Base-by-base conservation (phyloP, 2,329 filamentous ascomycete species). In the Blastomyces parvus region DNA sequence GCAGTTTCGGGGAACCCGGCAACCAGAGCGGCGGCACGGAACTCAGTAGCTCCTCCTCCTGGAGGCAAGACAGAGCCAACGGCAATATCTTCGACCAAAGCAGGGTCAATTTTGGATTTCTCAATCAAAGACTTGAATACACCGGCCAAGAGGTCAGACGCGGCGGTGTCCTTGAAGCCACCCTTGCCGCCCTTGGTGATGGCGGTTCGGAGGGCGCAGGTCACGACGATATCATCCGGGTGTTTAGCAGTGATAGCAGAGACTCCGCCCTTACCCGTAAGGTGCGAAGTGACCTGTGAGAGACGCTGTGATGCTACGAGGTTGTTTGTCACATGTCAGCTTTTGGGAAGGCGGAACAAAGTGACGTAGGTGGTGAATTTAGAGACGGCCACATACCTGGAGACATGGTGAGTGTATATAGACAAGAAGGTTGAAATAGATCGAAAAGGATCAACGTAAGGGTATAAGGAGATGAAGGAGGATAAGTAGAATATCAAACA, bases 11-110 rank as follows among this genome's bases (percentile, higher is more conserved):
- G 90, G 81, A 97, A 95, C 56, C 94, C 94, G 59, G 94, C 94
- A 7, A 91, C 90, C 63, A 97, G 83, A 62, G 88, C 88, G 44
- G 94, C 94, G 65, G 91, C 94, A 68, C 94, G 88, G 86, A 96
- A 97, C 80, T 97, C 94, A 57, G 94, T 97, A 27, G 94, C 94
- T 69, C 93, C 94, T 69, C 91, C 94, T 66, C 94, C 94, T 42
- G 93, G 93, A 22, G 93, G 86, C 59, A 99, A 86, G 38, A 99
- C 94, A 63, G 88, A 88, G 68, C 94, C 94, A 64, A 97, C 92
- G 61, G 88, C 88, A 68, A 99, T 88, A 74, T 99, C 94, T 77
- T 97, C 90, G 59, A 99, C 91, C 44, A 94, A 83, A 46, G 80
- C 81, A 27, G 94, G 92, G 78, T 97, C 89, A 78, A 97, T 95